Evolutionary conservation across 139 green algal species (phyloP).

Genomic region (Zygnema cylindricum): DNA sequence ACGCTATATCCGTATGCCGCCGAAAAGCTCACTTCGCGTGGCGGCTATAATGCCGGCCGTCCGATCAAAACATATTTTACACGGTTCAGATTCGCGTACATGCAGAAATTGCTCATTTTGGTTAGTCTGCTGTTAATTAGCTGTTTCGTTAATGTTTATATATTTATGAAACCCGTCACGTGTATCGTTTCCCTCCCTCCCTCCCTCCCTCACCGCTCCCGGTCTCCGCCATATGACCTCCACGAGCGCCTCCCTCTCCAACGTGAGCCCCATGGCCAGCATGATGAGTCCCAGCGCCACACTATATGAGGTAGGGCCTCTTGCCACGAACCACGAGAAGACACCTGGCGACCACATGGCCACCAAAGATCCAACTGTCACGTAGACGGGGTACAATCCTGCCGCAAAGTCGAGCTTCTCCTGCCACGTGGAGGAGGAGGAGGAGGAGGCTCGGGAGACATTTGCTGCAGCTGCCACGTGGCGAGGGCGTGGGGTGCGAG

Average conservation of each 20-base stretch:
- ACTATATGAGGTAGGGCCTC: slow-evolving; percentile 69
- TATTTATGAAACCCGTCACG: no score
- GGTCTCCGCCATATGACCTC: slow-evolving; percentile 2
- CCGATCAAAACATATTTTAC: no score
- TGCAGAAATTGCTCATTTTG: no score
- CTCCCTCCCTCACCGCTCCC: not conserved
- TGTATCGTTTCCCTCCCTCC: no score
- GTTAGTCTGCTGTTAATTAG: no score
- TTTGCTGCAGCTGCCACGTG: no score
- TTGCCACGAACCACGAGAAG: slow-evolving; percentile 68
- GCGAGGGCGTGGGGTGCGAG: not conserved
- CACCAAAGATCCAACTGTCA: slow-evolving; percentile 63
- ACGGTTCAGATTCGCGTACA: no score
- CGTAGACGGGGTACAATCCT: slow-evolving; percentile 70
- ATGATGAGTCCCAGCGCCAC: slow-evolving; percentile 71
- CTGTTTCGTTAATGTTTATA: no score
- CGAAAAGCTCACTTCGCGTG: no score
- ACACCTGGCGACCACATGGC: slow-evolving; percentile 64
- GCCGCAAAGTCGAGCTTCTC: not conserved
- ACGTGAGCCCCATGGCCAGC: slow-evolving; percentile 79
- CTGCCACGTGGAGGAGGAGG: not conserved
- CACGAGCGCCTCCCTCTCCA: slow-evolving; percentile 65
- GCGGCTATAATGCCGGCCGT: no score
- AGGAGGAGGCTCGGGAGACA: no score
- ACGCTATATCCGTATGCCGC: no score